Conservation (phyloP, 441 rosid genomes). For the Manihot esculenta region DNA sequence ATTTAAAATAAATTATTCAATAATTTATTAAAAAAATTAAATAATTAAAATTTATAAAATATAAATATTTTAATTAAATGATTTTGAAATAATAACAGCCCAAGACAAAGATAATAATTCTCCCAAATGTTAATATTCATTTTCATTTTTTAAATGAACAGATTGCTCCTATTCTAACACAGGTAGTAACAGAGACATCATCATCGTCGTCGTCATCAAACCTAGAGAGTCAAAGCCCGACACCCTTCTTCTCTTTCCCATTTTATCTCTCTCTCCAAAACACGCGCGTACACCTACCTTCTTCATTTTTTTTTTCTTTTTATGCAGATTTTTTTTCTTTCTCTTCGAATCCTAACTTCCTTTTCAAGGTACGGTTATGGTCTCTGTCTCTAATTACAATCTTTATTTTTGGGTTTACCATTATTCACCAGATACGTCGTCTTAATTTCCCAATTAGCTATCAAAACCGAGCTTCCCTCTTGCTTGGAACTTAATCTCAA, state of each 20-base stretch:
- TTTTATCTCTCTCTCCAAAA: slow-evolving; percentile 15
- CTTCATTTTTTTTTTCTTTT: neutral
- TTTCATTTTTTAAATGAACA: neutral
- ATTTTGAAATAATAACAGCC: no score
- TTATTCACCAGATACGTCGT: slow-evolving; percentile 12
- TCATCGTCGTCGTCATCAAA: slow-evolving; percentile 14
- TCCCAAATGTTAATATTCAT: neutral
- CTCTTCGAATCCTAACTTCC: slow-evolving; percentile 32
- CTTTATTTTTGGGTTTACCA: slow-evolving; percentile 9
- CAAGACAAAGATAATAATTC: no score
- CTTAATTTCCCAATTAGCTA: slow-evolving; percentile 37
- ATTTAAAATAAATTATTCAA: no score
- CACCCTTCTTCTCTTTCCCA: slow-evolving; percentile 14
- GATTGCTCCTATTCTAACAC: neutral
- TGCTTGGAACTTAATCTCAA: slow-evolving; percentile 20
- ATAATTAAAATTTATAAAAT: no score
- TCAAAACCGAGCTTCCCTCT: slow-evolving; percentile 49
- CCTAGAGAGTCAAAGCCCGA: slow-evolving; percentile 44
- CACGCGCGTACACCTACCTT: no score
- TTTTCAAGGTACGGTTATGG: slow-evolving; percentile 26
- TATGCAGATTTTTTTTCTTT: neutral
- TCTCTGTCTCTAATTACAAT: slow-evolving; percentile 1
- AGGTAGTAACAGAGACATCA: slow-evolving; percentile 12
- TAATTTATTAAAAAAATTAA: no score
- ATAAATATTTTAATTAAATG: no score